phyloP scores from a whole-genome alignment of 805 yeast species.

The Cyberlindnera mycetangii region DNA sequence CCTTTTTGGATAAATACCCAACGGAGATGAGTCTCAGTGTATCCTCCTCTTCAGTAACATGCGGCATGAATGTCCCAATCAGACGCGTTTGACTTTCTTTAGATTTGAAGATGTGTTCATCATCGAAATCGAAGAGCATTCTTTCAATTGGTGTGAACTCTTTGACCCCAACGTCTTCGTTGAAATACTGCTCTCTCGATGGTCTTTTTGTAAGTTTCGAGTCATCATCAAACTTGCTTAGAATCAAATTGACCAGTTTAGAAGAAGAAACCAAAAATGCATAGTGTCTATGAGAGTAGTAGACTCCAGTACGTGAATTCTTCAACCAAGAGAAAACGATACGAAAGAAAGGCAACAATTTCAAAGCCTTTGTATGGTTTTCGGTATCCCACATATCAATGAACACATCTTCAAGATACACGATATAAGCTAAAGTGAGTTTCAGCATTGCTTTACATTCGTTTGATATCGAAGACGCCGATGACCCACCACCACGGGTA shows the following conservation, averaged over 20 bases:
- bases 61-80: conserved; percentile 26
- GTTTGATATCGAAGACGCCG: conserved; percentile 3
- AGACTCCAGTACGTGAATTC: conserved; percentile 42
- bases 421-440: conserved; percentile 41
- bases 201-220: conserved; percentile 34
- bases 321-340: conserved; percentile 57
- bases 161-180: conserved; percentile 61
- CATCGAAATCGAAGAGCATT: conserved; percentile 60
- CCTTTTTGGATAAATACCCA: conserved; percentile 30
- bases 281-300: conserved; percentile 31
- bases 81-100: conserved; percentile 17
- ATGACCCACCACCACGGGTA: conserved; percentile 1
- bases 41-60: conserved; percentile 32
- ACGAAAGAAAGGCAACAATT: conserved; percentile 40
- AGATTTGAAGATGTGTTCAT: conserved; percentile 28
- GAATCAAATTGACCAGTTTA: conserved; percentile 31
- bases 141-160: conserved; percentile 57
- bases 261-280: conserved; percentile 32
- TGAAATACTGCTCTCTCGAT: conserved; percentile 49
- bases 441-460: conserved; percentile 30
- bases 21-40: conserved; percentile 33
- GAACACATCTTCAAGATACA: conserved; percentile 32
- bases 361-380: conserved; percentile 19
- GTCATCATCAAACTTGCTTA: conserved; percentile 9
- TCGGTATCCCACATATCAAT: conserved; percentile 30